Base-by-base conservation (phyloP, 1,284 basidiomycete species). In the Ustilago bromivora region DNA sequence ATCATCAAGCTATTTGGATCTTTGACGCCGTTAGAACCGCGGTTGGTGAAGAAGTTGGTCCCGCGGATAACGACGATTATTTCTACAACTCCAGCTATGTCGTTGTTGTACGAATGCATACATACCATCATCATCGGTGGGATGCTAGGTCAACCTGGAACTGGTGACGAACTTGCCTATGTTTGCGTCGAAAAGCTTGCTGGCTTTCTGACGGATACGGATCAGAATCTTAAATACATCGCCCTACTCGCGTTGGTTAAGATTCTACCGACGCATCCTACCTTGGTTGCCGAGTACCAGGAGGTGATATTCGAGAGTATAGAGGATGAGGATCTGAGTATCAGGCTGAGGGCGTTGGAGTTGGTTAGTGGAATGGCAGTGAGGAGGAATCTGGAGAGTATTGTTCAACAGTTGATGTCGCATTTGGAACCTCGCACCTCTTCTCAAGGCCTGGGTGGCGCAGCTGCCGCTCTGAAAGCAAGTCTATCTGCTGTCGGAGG, bases 41-140 rank as follows among this genome's bases (percentile, higher is more conserved):
- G 97, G 13, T 89, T 99, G 36, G 94, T 97, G 68, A 94, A 92
- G 87, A 98, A 98, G 87, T 90, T 99, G 12, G 91, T 96, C 61
- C 92, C 93, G 12, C 96, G 95, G 3, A 93, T 99, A 71, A 95
- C 94, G 0, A 93, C 95, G 64, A 91, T 99, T 65, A 99, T 99
- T 70, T 93, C 94, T 1, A 98, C 94, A 1, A 99, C 97, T 0
- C 92, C 94, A 1, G 97, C 97, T 0, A 97, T 99, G 67, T 97
- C 94, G 19, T 88, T 99, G 28, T 88, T 99, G 9, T 99, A 99
- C 87, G 97, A 99, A 88, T 99, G 96, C 86, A 96, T 99, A 1
- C 93, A 96, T 82, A 98, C 97, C 2, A 96, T 95, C 82, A 98
- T 99, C 81, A 95, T 94, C 13, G 96, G 97, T 11, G 95, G 94